A percentile compares a stretch with the other conserved stretches of the same genome.
phyloP scores from a whole-genome alignment of 352 stramenopile genomes.

The Sclerospora graminicola region DNA sequence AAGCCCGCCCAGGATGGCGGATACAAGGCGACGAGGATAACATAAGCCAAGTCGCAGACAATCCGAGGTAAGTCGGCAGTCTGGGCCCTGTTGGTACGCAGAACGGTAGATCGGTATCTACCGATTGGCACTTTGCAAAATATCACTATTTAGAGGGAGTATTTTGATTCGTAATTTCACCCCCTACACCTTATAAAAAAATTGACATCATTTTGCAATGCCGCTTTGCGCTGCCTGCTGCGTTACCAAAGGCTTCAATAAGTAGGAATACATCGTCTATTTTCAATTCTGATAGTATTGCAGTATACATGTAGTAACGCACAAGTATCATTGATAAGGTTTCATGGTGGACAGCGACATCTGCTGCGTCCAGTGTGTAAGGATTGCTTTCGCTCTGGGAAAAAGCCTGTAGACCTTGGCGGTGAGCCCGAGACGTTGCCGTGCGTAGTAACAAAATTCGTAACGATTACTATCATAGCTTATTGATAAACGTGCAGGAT shows the following conservation, averaged over 20 bases:
- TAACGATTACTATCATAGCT: background rate
- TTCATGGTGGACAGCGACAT: slow-evolving; percentile 44
- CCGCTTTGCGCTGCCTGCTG: slow-evolving; percentile 62
- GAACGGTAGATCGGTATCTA: too few relatives aligned
- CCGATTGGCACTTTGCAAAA: too few relatives aligned
- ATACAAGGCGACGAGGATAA: too few relatives aligned
- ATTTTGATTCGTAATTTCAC: too few relatives aligned
- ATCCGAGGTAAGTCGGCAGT: too few relatives aligned
- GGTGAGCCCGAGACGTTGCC: slow-evolving; percentile 20
- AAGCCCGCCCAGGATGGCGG: too few relatives aligned
- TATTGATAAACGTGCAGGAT: slow-evolving; percentile 9
- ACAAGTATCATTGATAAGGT: slow-evolving; percentile 10
- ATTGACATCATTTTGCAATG: slow-evolving; percentile 32
- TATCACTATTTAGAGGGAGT: too few relatives aligned
- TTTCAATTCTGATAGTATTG: background rate
- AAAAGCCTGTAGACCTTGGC: slow-evolving; percentile 21
- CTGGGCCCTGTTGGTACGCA: too few relatives aligned
- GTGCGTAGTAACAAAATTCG: slow-evolving; percentile 1
- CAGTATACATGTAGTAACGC: too few relatives aligned
- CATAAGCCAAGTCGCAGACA: too few relatives aligned
- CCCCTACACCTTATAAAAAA: too few relatives aligned
- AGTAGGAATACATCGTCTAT: slow-evolving; percentile 16
- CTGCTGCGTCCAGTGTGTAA: slow-evolving; percentile 54
- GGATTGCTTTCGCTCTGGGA: slow-evolving; percentile 55
- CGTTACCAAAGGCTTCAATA: slow-evolving; percentile 72